A percentile compares a stretch with the other conserved stretches of the same genome.
Evolutionary conservation across 2,329 filamentous ascomycete species (phyloP).

Genomic region (Diplodia scrobiculata): DNA sequence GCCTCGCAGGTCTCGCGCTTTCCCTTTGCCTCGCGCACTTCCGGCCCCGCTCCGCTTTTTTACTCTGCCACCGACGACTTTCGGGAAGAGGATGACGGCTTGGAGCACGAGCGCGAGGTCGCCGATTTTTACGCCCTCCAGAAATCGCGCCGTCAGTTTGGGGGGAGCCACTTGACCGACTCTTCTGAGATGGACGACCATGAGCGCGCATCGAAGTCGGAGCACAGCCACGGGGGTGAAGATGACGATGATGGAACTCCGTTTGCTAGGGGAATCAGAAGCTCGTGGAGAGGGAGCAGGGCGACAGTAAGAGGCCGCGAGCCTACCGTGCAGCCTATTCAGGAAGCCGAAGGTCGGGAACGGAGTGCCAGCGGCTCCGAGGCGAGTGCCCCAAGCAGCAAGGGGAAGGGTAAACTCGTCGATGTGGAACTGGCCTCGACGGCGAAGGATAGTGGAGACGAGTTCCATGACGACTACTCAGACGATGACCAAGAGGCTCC

Average conservation of each 20-base stretch:
- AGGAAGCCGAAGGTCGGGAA: slow-evolving; percentile 45
- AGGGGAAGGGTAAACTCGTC: slow-evolving; percentile 70
- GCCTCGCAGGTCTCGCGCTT: slow-evolving; percentile 74
- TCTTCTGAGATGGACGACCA: slow-evolving; percentile 81
- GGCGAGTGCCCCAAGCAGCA: slow-evolving; percentile 51
- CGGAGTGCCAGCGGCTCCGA: slow-evolving; percentile 46
- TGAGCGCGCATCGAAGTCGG: slow-evolving; percentile 49
- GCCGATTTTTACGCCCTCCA: slow-evolving; percentile 94
- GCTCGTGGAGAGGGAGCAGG: slow-evolving; percentile 59
- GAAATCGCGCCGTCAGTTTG: slow-evolving; percentile 83
- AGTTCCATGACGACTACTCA: slow-evolving; percentile 48
- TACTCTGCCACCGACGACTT: slow-evolving; percentile 89
- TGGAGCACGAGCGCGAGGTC: slow-evolving; percentile 84
- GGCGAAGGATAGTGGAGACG: slow-evolving; percentile 46
- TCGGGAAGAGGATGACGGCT: slow-evolving; percentile 88
- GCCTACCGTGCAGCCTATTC: slow-evolving; percentile 40
- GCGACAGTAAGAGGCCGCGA: slow-evolving; percentile 44
- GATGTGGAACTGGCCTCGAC: slow-evolving; percentile 80
- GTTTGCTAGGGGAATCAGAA: slow-evolving; percentile 56
- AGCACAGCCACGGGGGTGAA: slow-evolving; percentile 51
- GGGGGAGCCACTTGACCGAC: slow-evolving; percentile 78
- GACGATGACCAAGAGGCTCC: slow-evolving; percentile 50
- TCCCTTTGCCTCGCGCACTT: slow-evolving; percentile 75
- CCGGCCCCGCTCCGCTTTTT: slow-evolving; percentile 88
- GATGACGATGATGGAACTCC: slow-evolving; percentile 41